Percentiles rank a stretch among this genome's conserved stretches.
Conservation (phyloP, 1,284 basidiomycete genomes). For the Boletellus deceptivus region DNA sequence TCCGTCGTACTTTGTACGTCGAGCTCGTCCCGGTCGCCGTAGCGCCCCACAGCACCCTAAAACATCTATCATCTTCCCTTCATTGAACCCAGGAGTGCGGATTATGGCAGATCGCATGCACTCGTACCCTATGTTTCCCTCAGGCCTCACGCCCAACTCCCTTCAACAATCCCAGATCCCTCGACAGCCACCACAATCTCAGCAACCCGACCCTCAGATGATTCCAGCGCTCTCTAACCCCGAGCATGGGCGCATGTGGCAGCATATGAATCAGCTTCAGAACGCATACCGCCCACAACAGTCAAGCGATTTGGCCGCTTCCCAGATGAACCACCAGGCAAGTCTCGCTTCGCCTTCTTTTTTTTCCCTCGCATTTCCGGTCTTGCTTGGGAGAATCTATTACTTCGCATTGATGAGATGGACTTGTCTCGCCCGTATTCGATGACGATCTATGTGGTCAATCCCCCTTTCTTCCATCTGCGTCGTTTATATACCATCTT, state of each 20-base stretch:
- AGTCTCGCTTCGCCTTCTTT: constrained; percentile 28
- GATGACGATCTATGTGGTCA: constrained; percentile 17
- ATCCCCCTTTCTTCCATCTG: constrained; percentile 17
- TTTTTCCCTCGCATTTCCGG: constrained; percentile 3
- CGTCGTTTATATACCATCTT: constrained; percentile 11
- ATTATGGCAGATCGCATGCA: constrained; percentile 61
- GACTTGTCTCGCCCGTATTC: constrained; percentile 14
- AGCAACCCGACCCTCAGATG: constrained; percentile 39
- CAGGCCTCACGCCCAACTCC: constrained; percentile 44
- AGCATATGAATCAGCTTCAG: constrained; percentile 52
- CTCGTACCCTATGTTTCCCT: constrained; percentile 49
- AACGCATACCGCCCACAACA: constrained; percentile 44
- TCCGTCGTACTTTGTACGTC: constrained; percentile 15
- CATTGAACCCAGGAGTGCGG: constrained; percentile 30
- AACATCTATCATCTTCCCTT: constrained; percentile 27
- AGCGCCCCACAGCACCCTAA: constrained; percentile 22
- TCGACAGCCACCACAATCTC: constrained; percentile 38
- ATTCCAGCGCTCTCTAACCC: constrained; percentile 42
- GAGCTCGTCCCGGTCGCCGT: constrained; percentile 18
- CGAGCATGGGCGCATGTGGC: constrained; percentile 55
- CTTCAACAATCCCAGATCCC: constrained; percentile 48
- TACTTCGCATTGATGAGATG: constrained; percentile 14
- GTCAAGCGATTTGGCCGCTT: constrained; percentile 40
- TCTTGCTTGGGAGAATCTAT: constrained; percentile 17
- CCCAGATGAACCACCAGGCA: constrained; percentile 47